A percentile compares a stretch with the other conserved stretches of the same genome.
Conservation (phyloP, 768 basidiomycete species). For the Xanthoconium stramineum region DNA sequence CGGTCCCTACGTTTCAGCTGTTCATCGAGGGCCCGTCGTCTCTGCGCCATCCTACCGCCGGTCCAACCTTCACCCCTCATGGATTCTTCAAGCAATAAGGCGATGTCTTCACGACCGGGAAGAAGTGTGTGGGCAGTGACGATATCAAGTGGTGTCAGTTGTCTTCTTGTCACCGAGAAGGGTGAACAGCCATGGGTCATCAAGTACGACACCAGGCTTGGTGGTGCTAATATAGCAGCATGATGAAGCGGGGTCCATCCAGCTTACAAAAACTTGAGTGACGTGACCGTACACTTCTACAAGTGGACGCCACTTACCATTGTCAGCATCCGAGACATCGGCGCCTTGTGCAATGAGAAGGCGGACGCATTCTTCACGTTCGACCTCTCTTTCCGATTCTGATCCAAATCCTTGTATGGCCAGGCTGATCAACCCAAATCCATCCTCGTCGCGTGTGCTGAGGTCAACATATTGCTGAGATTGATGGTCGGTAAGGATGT, state of each 20-base stretch:
- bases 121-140: constrained; percentile 80
- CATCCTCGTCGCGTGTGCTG: constrained; percentile 76
- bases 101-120: constrained; percentile 81
- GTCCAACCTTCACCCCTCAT: constrained; percentile 86
- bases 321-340: constrained; percentile 56
- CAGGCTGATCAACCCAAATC: constrained; percentile 72
- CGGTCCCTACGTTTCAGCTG: constrained; percentile 50
- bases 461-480: constrained; percentile 69
- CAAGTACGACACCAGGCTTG: constrained; percentile 87
- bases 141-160: constrained; percentile 85
- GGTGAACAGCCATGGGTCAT: constrained; percentile 91
- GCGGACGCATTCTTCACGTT: constrained; percentile 87
- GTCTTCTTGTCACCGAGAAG: constrained; percentile 69
- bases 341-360: constrained; percentile 77
- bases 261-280: constrained; percentile 41
- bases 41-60: constrained; percentile 71
- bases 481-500: constrained; percentile 65
- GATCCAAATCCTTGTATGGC: constrained; percentile 80
- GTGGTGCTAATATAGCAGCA: constrained; percentile 83
- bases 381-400: constrained; percentile 79
- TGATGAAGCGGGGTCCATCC: constrained; percentile 97
- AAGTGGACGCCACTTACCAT: constrained; percentile 43
- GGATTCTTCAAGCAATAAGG: constrained; percentile 82
- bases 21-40: constrained; percentile 57
- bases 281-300: background rate